A percentile compares a stretch with the other conserved stretches of the same genome.
These are phyloP conservation scores for Camelina laxa DNA, from an alignment of 345 rosid species.

Conservation along the genomic window DNA sequence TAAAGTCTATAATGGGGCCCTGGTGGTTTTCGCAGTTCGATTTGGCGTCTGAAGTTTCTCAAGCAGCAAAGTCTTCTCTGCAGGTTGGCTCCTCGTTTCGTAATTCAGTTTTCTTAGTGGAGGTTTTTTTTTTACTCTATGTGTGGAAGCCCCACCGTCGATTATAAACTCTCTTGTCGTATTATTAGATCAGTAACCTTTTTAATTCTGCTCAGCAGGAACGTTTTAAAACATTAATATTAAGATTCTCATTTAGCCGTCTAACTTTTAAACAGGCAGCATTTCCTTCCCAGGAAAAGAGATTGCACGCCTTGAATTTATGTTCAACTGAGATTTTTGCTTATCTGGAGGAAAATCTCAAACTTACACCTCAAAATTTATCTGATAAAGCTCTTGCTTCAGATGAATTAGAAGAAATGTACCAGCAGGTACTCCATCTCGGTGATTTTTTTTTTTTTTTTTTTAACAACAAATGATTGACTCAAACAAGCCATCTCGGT, in stretches of 20 bases:
- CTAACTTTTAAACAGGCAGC: conserved; percentile 69
- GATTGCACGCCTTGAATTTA: conserved; percentile 83
- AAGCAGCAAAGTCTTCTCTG: conserved; percentile 82
- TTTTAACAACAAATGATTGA: too few species aligned
- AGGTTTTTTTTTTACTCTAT: conserved; percentile 1
- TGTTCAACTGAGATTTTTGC: conserved; percentile 71
- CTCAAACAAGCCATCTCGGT: conserved; percentile 20
- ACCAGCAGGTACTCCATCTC: conserved; percentile 72
- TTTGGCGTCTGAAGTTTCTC: conserved; percentile 80
- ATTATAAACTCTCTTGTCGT: conserved; percentile 2
- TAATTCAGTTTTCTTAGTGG: conserved; percentile 24
- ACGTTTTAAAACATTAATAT: conserved; percentile 20
- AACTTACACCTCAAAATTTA: conserved; percentile 73
- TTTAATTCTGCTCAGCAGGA: conserved; percentile 12
- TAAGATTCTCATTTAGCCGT: conserved; percentile 36
- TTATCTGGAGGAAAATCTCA: conserved; percentile 94
- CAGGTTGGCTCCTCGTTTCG: conserved; percentile 59
- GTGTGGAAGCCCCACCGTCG: conserved; percentile 30
- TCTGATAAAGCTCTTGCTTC: conserved; percentile 83
- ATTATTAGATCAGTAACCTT: conserved; percentile 23
- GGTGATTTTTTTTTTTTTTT: too few species aligned
- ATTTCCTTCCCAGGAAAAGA: conserved; percentile 90
- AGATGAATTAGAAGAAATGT: conserved; percentile 93
- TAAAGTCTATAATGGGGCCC: conserved; percentile 92
- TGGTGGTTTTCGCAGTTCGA: conserved; percentile 99